Conservation (phyloP, 2,329 filamentous ascomycete species). For the Coleophoma crateriformis region DNA sequence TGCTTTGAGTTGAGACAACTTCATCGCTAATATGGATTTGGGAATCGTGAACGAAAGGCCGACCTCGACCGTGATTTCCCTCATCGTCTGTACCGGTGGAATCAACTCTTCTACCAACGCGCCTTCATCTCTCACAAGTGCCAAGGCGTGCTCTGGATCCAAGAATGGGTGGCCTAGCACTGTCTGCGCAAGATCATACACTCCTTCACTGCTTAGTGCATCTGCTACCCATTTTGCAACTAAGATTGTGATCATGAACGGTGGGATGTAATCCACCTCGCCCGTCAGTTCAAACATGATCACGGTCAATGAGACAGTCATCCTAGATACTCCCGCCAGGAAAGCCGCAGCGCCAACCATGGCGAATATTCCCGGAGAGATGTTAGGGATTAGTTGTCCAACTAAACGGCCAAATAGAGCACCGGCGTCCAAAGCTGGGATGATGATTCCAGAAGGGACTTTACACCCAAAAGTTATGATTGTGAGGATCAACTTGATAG, state of each 20-base stretch:
- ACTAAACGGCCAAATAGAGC: constrained; percentile 52
- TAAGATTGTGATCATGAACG: constrained; percentile 54
- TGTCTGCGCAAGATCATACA: constrained; percentile 55
- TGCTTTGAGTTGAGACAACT: constrained; percentile 38
- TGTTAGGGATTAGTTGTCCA: constrained; percentile 31
- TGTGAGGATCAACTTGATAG: constrained; percentile 49
- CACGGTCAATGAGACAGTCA: constrained; percentile 52
- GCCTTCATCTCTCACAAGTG: constrained; percentile 31
- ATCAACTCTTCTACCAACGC: constrained; percentile 39
- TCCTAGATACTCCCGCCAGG: constrained; percentile 50
- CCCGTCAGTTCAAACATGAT: constrained; percentile 59
- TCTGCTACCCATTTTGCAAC: constrained; percentile 55
- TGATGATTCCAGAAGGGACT: constrained; percentile 55
- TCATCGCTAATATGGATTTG: constrained; percentile 33
- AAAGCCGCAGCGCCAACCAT: constrained; percentile 56
- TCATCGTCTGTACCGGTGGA: constrained; percentile 48
- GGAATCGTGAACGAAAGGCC: constrained; percentile 37
- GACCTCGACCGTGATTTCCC: constrained; percentile 46
- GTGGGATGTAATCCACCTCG: constrained; percentile 50
- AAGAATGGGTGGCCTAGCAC: constrained; percentile 54
- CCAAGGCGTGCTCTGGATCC: constrained; percentile 42
- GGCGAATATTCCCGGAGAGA: constrained; percentile 53
- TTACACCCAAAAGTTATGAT: constrained; percentile 55
- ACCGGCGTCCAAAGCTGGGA: constrained; percentile 51
- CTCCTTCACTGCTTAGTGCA: constrained; percentile 42